Evolutionary conservation across 139 green algal genomes (phyloP).

Genomic region (Ostreobium quekettii): DNA sequence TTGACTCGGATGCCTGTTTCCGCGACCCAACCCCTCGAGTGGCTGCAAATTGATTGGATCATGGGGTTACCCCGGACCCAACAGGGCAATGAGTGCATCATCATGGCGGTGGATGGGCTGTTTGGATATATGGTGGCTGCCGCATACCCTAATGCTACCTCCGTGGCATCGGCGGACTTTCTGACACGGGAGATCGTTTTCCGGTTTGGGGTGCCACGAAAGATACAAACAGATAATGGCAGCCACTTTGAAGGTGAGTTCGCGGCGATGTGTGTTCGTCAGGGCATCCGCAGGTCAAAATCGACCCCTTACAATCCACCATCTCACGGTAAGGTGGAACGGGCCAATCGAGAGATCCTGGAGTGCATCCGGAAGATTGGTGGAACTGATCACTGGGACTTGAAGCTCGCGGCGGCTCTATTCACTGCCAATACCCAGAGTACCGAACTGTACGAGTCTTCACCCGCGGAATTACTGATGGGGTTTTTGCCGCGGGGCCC

Average conservation of each 20-base stretch:
- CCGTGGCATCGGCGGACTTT: background rate
- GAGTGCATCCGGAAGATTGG: background rate
- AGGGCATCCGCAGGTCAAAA: background rate
- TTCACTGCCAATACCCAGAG: background rate
- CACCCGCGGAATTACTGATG: no score
- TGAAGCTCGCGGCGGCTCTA: background rate
- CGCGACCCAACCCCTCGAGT: background rate
- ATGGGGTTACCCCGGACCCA: background rate
- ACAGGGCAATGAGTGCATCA: background rate
- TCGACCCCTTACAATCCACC: background rate
- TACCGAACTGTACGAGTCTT: no score
- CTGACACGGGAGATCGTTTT: background rate
- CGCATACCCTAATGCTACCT: background rate
- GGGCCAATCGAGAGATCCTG: background rate
- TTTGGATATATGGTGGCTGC: background rate
- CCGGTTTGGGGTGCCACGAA: background rate
- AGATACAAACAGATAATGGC: constrained; percentile 5
- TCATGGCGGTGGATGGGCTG: background rate
- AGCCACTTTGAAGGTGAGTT: constrained; percentile 10
- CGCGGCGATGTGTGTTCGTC: background rate
- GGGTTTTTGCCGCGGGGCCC: no score
- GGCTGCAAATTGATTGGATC: background rate
- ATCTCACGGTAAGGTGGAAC: constrained; percentile 3
- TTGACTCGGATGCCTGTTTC: background rate
- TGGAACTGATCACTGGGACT: background rate